Base-by-base conservation (phyloP, 2,329 filamentous ascomycete genomes). In the Lachnum nothofagi region DNA sequence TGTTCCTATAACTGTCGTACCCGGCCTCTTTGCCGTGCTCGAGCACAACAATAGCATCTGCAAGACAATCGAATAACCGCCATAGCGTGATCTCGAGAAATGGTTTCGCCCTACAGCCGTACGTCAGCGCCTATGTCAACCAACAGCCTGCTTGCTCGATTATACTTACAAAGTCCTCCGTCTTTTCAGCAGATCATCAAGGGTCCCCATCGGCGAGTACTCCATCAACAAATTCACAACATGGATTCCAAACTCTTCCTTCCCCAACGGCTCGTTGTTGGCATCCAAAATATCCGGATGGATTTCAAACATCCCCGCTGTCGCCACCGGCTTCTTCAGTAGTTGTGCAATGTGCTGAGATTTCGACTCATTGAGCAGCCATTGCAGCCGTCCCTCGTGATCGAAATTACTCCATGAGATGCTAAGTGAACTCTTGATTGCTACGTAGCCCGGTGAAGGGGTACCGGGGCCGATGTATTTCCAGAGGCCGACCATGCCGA, bases 41-140 rank as follows among this genome's bases (percentile, higher is more conserved):
- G 37, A 52, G 7, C 1, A 44, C 27, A 14, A 20, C 7, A 1
- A 45, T 14, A 2, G 35, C 49, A 20, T 52, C 49, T 2, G 45
- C 34, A 3, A 52, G 20, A 33, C 45, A 52, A 5, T 49, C 41
- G 16, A 52, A 48, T 1, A 52, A 17, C 14, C 27, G 19, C 49
- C 45, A 52, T 6, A 52, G 37, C 3, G 45, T 46, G 6, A 46
- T 6, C 33, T 52, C 45, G 1, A 16, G 14, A 29, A 52, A 46
- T 6, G 29, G 37, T 3, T 41, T 41, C 9, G 25, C 25, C 12
- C 25, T 29, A 7, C 12, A 29, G n/a, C n/a, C n/a, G n/a, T n/a
- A n/a, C n/a, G n/a, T n/a, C 12, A 29, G 12, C 6, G 25, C 6
- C 6, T 29, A 29, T 6, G 6, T 29, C 12, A 29, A 12, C 25